Conservation (phyloP, 1,284 basidiomycete genomes). For the Microbotryum lychnidis-dioicae region DNA sequence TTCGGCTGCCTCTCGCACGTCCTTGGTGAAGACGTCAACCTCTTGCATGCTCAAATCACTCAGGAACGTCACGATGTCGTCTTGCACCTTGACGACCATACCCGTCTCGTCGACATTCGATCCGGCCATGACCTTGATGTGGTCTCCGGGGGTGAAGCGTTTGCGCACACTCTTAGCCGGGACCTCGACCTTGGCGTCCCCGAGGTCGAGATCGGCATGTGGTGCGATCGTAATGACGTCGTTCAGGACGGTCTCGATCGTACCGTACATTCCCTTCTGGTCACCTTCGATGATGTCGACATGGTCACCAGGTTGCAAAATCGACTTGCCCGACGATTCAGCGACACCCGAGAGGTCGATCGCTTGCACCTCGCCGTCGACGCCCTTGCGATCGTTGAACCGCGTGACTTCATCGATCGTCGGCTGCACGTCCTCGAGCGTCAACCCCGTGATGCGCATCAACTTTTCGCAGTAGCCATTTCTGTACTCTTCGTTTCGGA, state of each 20-base stretch:
- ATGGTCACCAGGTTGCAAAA: conserved; percentile 94
- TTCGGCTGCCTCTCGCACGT: conserved; percentile 93
- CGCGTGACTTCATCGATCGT: conserved; percentile 92
- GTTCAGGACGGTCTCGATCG: conserved; percentile 77
- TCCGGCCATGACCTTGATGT: conserved; percentile 95
- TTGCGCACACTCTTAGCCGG: conserved; percentile 85
- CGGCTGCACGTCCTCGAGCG: conserved; percentile 84
- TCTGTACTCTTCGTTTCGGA: conserved; percentile 86
- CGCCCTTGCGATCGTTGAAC: conserved; percentile 48
- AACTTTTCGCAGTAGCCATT: conserved; percentile 97
- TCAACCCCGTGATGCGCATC: conserved; percentile 70
- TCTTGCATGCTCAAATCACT: conserved; percentile 97
- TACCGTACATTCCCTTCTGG: conserved; percentile 84
- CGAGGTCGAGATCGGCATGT: conserved; percentile 72
- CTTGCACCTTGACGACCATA: conserved; percentile 76
- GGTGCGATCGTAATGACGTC: conserved; percentile 80
- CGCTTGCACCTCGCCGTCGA: conserved; percentile 17
- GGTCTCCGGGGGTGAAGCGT: conserved; percentile 91
- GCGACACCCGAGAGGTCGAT: conserved; percentile 65
- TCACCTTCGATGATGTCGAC: conserved; percentile 97
- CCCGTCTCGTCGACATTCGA: conserved; percentile 93
- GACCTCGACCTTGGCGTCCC: conserved; percentile 75
- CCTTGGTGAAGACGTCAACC: conserved; percentile 94
- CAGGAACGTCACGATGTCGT: conserved; percentile 82
- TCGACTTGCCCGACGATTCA: conserved; percentile 75